Conservation (phyloP, 2,329 filamentous ascomycete genomes). For the Pseudogymnoascus verrucosus region DNA sequence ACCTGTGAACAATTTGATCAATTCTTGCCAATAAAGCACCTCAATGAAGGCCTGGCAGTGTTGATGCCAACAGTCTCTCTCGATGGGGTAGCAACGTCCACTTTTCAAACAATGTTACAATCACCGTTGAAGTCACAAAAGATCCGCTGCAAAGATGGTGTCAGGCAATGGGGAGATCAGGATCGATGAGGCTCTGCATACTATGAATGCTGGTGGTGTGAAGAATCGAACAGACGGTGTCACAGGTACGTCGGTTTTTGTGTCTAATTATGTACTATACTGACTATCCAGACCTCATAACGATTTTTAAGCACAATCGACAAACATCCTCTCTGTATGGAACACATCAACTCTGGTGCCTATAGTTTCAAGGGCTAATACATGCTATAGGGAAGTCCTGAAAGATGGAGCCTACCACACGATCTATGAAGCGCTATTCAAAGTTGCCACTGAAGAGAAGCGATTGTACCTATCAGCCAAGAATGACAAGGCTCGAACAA, state of each 20-base stretch:
- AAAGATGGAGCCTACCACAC: slow-evolving; percentile 72
- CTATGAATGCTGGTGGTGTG: slow-evolving; percentile 8
- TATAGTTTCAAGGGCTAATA: slow-evolving; percentile 13
- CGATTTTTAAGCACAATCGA: slow-evolving; percentile 22
- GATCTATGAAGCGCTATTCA: slow-evolving; percentile 75
- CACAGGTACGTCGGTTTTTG: slow-evolving; percentile 9
- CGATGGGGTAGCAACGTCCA: not conserved
- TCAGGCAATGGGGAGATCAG: slow-evolving; percentile 10
- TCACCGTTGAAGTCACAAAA: not conserved
- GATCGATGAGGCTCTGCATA: slow-evolving; percentile 8
- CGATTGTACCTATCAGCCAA: slow-evolving; percentile 49
- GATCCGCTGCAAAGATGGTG: slow-evolving; percentile 7
- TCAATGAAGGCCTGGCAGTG: not conserved
- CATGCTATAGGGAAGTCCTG: slow-evolving; percentile 34
- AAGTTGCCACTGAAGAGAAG: slow-evolving; percentile 60
- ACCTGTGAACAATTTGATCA: not conserved
- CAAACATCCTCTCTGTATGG: slow-evolving; percentile 23
- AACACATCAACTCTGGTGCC: not conserved
- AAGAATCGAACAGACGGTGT: slow-evolving; percentile 13
- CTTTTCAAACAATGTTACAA: slow-evolving; percentile 3
- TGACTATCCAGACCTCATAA: slow-evolving; percentile 21
- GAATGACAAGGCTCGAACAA: slow-evolving; percentile 42
- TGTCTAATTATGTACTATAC: not conserved
- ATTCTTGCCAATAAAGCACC: not conserved
- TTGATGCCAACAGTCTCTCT: not conserved